Evolutionary conservation across 2,329 filamentous ascomycete species (phyloP).

Genomic region (Alternaria conjuncta): DNA sequence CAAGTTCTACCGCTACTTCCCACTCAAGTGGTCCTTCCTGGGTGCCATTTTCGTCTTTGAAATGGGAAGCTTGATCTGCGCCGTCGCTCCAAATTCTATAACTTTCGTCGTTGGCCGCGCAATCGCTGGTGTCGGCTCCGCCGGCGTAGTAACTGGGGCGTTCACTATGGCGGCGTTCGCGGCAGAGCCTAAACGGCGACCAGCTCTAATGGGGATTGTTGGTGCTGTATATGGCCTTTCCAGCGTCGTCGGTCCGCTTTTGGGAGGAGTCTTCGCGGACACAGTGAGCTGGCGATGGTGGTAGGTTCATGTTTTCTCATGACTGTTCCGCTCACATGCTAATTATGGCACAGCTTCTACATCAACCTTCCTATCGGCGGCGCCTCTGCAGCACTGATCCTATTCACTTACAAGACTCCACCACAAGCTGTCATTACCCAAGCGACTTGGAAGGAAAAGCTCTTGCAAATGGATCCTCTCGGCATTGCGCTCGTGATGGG

Average conservation of each 20-base stretch:
- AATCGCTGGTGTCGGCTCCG: slow-evolving; percentile 48
- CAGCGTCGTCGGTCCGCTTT: slow-evolving; percentile 48
- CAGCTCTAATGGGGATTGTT: slow-evolving; percentile 47
- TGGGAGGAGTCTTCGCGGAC: slow-evolving; percentile 51
- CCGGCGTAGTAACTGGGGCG: slow-evolving; percentile 42
- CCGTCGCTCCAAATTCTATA: slow-evolving; percentile 42
- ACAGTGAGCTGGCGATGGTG: slow-evolving; percentile 51
- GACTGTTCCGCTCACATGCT: not conserved
- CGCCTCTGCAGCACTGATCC: slow-evolving; percentile 38
- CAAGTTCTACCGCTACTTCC: slow-evolving; percentile 55
- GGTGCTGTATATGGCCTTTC: slow-evolving; percentile 47
- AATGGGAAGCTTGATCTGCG: slow-evolving; percentile 62
- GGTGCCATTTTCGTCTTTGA: slow-evolving; percentile 56
- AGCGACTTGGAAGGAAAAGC: slow-evolving; percentile 43
- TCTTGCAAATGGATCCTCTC: slow-evolving; percentile 54
- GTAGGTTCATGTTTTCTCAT: not conserved
- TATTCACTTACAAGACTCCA: slow-evolving; percentile 41
- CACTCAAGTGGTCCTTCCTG: slow-evolving; percentile 48
- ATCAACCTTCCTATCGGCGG: slow-evolving; percentile 55
- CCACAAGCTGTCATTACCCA: slow-evolving; percentile 20
- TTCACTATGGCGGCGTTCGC: slow-evolving; percentile 53
- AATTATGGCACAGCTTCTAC: slow-evolving; percentile 33
- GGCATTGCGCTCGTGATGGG: slow-evolving; percentile 52
- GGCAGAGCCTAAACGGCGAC: slow-evolving; percentile 50
- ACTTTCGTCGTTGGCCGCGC: slow-evolving; percentile 51